These are phyloP conservation scores for Aleurites moluccanus DNA, from an alignment of 441 rosid genomes.

Conservation along the genomic window DNA sequence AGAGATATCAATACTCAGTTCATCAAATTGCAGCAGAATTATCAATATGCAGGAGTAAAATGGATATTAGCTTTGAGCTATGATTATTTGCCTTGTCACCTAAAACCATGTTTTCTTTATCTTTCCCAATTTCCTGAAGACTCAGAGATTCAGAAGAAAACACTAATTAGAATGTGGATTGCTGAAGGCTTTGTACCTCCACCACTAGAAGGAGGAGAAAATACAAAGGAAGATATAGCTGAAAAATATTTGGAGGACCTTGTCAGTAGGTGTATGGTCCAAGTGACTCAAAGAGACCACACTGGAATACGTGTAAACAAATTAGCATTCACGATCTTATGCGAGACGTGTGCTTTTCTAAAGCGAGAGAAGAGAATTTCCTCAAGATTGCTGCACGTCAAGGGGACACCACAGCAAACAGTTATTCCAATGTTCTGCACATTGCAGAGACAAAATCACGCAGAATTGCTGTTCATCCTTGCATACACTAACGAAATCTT, in stretches of 20 bases:
- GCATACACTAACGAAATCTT: not conserved
- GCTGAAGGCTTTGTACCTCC: slow-evolving; percentile 34
- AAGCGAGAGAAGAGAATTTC: slow-evolving; percentile 28
- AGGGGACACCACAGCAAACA: not conserved
- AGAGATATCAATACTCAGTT: not conserved
- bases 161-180: slow-evolving; percentile 23
- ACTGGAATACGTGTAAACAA: slow-evolving; percentile 13
- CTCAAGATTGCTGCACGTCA: not conserved
- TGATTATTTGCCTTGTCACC: slow-evolving; percentile 22
- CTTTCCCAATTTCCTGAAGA: slow-evolving; percentile 35
- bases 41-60: slow-evolving; percentile 4
- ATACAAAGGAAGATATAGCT: slow-evolving; percentile 31
- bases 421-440: not conserved
- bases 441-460: not conserved
- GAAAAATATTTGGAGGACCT: slow-evolving; percentile 33
- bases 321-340: slow-evolving; percentile 38
- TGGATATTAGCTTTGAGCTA: slow-evolving; percentile 25
- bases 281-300: slow-evolving; percentile 26
- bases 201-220: not conserved
- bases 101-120: slow-evolving; percentile 42
- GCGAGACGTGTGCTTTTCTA: slow-evolving; percentile 34
- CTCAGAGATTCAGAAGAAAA: slow-evolving; percentile 6
- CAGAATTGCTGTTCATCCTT: slow-evolving; percentile 23
- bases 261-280: slow-evolving; percentile 33
- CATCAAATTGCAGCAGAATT: not conserved